Base-by-base conservation (phyloP, 2,329 filamentous ascomycete genomes). In the Rhinocladiella mackenziei region DNA sequence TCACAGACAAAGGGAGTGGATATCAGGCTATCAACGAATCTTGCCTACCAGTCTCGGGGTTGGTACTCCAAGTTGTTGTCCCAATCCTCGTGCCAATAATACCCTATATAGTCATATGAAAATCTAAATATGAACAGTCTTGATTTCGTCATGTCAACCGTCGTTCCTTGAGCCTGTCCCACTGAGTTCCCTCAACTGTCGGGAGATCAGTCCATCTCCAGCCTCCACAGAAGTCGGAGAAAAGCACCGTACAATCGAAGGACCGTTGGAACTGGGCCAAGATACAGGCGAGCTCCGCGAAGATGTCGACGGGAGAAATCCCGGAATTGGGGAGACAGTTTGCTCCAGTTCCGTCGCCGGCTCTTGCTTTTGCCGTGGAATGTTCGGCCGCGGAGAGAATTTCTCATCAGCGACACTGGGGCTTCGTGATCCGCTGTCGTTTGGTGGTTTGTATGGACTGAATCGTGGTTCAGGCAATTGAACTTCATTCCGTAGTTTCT, bases 401-500 rank as follows among this genome's bases (percentile, higher is more conserved):
- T 83, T 31, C 76, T 71, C 55, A 80, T 71, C 43, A 76, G 70
- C 43, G 70, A 75, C 3, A 76, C 75, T 57, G 78, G 80, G 29
- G 85, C 82, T 18, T 71, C 71, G n/a, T 54, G 61, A 14, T 69
- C 65, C 55, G 75, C 73, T 43, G 68, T 68, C 50, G 11, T 31
- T n/a, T 9, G 61, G 60, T 1, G 85, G 78, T 62, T 89, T 95
- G 69, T 95, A 97, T 1, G 82, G 74, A 43, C 82, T 86, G 62
- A 88, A 98, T 14, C 82, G 79, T 14, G 92, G 92, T 56, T 96
- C 89, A 0, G 91, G 91, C 48, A 86, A 76, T 26, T 92, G 89
- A 4, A 91, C 83, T 62, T 98, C 92, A 59, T 94, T 96, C 22
- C 83, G 77, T 28, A 98, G 74, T 60, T 84, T 91, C 65, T 97